phyloP scores from a whole-genome alignment of 306 rosid genomes.

The Quercus suber region DNA sequence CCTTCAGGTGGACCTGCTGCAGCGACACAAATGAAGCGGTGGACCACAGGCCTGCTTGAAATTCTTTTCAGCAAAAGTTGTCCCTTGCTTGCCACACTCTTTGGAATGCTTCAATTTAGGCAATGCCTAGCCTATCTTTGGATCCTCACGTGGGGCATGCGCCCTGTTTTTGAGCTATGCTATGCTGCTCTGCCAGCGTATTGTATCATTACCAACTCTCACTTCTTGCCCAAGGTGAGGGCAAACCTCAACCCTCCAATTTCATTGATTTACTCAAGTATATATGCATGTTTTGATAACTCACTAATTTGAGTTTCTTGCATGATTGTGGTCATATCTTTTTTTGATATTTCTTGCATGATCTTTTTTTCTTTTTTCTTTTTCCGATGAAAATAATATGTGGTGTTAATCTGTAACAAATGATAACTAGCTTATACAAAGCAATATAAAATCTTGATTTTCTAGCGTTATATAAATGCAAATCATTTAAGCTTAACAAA shows the following conservation, averaged over 20 bases:
- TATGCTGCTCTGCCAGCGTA: constrained; percentile 38
- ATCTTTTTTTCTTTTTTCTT: no score
- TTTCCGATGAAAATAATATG: no score
- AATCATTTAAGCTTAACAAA: no score
- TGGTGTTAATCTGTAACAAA: no score
- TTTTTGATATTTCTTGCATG: no score
- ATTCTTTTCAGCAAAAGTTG: constrained; percentile 24
- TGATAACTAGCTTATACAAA: no score
- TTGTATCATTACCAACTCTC: constrained; percentile 37
- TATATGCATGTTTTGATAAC: no score
- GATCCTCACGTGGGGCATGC: constrained; percentile 7
- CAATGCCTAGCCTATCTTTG: constrained; percentile 32
- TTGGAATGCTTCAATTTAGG: constrained; percentile 30
- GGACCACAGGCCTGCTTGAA: constrained; percentile 45
- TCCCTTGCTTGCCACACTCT: constrained; percentile 23
- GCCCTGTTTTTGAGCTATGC: constrained; percentile 24
- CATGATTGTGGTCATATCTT: no score
- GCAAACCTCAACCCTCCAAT: background rate
- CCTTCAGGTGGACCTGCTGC: constrained; percentile 35
- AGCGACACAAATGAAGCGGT: constrained; percentile 37
- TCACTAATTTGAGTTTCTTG: no score
- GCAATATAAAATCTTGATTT: no score
- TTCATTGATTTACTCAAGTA: no score
- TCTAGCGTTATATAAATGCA: no score
- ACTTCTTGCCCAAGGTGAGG: constrained; percentile 40